Evolutionary conservation across 148 eudicot genomes (phyloP), one percentile per base, ranked within the genome.

Genomic region (Pharnaceum exiguum): DNA sequence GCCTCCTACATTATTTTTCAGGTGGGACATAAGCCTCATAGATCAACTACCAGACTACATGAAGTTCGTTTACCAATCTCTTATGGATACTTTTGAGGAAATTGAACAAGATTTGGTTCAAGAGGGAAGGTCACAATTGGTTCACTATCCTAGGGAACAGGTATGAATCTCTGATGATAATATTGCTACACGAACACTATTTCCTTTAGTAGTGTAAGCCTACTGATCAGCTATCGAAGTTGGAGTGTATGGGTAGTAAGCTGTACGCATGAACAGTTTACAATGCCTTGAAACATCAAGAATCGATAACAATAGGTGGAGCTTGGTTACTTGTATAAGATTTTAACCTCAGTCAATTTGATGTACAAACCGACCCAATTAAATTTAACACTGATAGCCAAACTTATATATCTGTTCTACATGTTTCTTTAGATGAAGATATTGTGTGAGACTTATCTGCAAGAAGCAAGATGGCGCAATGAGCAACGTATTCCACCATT

Each of bases 21-120:
- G 75, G 66, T 71, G 75, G 75, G 71, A 71, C 12, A 46, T 7
- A 29, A 36, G 51, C 0, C 55, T 35, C 50, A 46, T 53, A 13
- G 23, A 24, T 30, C 35, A 59, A 28, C 71, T 71, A 3, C 75
- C 75, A 0, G 66, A 71, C 6, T 71, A 71, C 51, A 71, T 65
- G 61, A 58, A 46, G 21, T 35, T 46, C 6, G 26, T 33, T 24
- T 71, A 71, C 23, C 18, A 54, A 31, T 37, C 56, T 17, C 50
- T 71, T 4, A 8, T 71, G 25, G 47, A 52, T 9, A 19, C 52
- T 9, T 55, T 33, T 7, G 70, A 71, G 12, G 64, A 71, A 52
- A n/a, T 71, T 3, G 70, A 58, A 17, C 58, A 23, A n/a, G 55
- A 64, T 37, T 52, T 71, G 60, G 46, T 44, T 1, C 23, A 45